Evolutionary conservation across 2,329 filamentous ascomycete genomes (phyloP).

Genomic region (Teratosphaeria gauchensis): DNA sequence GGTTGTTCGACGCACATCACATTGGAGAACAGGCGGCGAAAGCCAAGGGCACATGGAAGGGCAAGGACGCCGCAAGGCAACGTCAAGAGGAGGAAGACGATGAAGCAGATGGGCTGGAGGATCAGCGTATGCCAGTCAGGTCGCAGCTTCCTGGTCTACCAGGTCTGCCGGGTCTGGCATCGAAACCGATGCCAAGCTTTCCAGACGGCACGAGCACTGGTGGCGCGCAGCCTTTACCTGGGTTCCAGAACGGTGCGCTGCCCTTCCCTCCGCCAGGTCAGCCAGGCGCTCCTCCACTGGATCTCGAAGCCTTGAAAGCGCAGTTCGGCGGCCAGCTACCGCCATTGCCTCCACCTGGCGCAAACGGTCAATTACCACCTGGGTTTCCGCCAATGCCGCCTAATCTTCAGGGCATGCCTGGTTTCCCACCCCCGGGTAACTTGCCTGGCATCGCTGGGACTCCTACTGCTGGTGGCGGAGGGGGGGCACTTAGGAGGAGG

Average conservation of each 20-base stretch:
- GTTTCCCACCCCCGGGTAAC: slow-evolving; percentile 9
- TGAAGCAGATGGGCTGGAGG: slow-evolving; percentile 76
- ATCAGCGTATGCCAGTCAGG: slow-evolving; percentile 65
- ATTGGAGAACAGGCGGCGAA: slow-evolving; percentile 90
- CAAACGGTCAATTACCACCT: slow-evolving; percentile 13
- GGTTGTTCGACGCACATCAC: slow-evolving; percentile 85
- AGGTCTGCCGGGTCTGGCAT: slow-evolving; percentile 38
- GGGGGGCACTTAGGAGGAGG: slow-evolving; percentile 34
- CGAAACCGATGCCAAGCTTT: slow-evolving; percentile 6
- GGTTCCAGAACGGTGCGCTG: slow-evolving; percentile 11
- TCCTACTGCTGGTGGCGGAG: neutral
- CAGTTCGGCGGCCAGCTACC: slow-evolving; percentile 22
- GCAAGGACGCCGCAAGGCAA: slow-evolving; percentile 65
- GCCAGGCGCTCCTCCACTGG: slow-evolving; percentile 15
- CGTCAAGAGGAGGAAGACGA: slow-evolving; percentile 90
- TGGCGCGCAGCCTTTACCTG: slow-evolving; percentile 24
- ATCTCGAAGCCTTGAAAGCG: slow-evolving; percentile 23
- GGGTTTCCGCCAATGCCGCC: slow-evolving; percentile 27
- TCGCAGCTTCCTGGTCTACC: slow-evolving; percentile 52
- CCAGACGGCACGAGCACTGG: slow-evolving; percentile 37
- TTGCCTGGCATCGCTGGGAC: slow-evolving; percentile 1
- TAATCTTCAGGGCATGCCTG: slow-evolving; percentile 6
- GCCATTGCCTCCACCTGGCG: slow-evolving; percentile 15
- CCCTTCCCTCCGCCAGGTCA: slow-evolving; percentile 17
- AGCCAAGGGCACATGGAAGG: slow-evolving; percentile 88